These are phyloP conservation scores for Linnemannia hyalina DNA, from an alignment of 192 early-diverging fungal genomes.

Conservation along the genomic window DNA sequence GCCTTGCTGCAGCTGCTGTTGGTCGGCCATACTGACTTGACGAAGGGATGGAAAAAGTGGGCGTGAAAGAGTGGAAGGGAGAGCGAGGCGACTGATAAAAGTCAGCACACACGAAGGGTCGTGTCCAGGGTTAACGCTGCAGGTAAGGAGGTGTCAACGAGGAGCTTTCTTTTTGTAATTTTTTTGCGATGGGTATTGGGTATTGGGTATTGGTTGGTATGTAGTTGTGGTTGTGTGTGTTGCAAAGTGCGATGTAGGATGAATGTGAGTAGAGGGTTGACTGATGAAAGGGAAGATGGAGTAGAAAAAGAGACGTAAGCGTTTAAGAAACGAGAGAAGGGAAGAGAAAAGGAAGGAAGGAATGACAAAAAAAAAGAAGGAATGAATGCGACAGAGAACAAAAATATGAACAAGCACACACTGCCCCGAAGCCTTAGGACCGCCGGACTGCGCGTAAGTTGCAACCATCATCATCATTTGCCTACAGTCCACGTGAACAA, in stretches of 20 bases:
- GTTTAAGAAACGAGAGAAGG: background rate
- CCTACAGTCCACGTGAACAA: too few relatives aligned
- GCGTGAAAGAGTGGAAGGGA: background rate
- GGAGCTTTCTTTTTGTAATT: background rate
- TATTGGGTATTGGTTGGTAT: background rate
- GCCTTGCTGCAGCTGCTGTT: slow-evolving; percentile 20
- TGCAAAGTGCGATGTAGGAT: background rate
- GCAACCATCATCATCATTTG: background rate
- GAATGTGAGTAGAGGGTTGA: background rate
- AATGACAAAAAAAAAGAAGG: too few relatives aligned
- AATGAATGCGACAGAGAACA: background rate
- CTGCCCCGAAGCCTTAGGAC: too few relatives aligned
- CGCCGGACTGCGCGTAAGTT: background rate
- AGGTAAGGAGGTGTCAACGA: background rate
- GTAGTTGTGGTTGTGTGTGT: background rate
- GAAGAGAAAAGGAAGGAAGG: background rate
- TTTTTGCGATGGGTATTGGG: background rate
- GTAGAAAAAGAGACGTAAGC: background rate
- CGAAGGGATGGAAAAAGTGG: background rate
- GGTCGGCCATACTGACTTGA: slow-evolving; percentile 18
- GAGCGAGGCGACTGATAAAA: background rate
- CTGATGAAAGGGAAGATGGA: background rate
- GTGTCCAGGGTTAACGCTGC: background rate
- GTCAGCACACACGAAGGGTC: background rate
- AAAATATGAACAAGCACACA: too few relatives aligned